These are phyloP conservation scores for Lactarius psammicola DNA, from an alignment of 768 basidiomycete genomes.

Conservation along the genomic window DNA sequence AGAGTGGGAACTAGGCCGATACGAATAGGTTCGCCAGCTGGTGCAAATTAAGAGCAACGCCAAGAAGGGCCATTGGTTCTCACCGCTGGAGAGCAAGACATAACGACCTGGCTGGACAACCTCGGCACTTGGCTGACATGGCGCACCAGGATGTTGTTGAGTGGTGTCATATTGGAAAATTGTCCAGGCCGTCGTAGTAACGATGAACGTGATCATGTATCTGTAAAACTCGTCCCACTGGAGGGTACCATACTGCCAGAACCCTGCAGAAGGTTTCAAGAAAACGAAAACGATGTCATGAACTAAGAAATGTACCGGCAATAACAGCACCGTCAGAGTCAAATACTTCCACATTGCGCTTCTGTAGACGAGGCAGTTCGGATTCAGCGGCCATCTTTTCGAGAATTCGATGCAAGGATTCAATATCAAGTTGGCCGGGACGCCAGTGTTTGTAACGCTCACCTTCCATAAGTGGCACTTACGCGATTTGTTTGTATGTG, in stretches of 20 bases:
- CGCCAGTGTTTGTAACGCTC: too few relatives aligned
- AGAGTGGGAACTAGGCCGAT: not conserved
- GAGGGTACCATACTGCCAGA: constrained; percentile 12
- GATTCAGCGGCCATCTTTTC: not conserved
- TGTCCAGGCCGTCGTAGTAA: not conserved
- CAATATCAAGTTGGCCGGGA: not conserved
- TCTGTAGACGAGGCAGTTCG: not conserved
- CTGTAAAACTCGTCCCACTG: constrained; percentile 12
- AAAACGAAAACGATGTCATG: too few relatives aligned
- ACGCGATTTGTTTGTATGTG: too few relatives aligned
- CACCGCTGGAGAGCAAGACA: not conserved
- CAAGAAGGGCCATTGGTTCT: not conserved
- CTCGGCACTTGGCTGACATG: not conserved
- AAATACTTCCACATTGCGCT: constrained; percentile 12
- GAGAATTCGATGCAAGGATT: too few relatives aligned
- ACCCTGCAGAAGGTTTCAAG: not conserved
- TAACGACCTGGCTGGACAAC: constrained; percentile 3
- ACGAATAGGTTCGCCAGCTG: constrained; percentile 3
- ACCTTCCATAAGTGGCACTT: too few relatives aligned
- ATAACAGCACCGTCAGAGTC: not conserved
- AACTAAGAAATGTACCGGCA: not conserved
- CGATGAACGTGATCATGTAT: not conserved
- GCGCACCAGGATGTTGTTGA: not conserved
- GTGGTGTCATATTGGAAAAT: not conserved
- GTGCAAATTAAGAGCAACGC: not conserved